A percentile compares a stretch with the other conserved stretches of the same genome.
Evolutionary conservation across 768 basidiomycete genomes (phyloP).

Genomic region (Rhizopogon rudus): DNA sequence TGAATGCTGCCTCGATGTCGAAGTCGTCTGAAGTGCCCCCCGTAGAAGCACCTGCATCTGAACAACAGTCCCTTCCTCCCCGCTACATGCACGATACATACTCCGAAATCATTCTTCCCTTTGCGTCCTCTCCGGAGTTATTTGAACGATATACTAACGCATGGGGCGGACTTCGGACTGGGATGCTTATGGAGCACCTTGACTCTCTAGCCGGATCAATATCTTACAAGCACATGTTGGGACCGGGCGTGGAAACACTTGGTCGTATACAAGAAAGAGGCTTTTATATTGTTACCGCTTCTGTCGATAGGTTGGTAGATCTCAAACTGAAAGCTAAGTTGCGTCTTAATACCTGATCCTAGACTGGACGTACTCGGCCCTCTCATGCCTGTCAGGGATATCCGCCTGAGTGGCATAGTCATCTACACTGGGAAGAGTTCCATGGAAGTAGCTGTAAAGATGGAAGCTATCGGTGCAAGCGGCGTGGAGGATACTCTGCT

Average conservation of each 20-base stretch:
- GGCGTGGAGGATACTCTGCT: constrained; percentile 52
- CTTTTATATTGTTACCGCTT: constrained; percentile 81
- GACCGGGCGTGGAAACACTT: constrained; percentile 51
- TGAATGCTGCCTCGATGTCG: constrained; percentile 29
- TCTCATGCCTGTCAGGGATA: constrained; percentile 56
- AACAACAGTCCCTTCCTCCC: constrained; percentile 29
- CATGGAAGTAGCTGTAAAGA: constrained; percentile 84
- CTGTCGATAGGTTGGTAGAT: constrained; percentile 61
- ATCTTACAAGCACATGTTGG: constrained; percentile 78
- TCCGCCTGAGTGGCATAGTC: constrained; percentile 76
- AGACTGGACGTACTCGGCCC: constrained; percentile 67
- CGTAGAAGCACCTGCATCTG: constrained; percentile 7
- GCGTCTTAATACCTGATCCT: not conserved
- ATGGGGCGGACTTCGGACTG: constrained; percentile 63
- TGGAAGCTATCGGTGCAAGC: constrained; percentile 58
- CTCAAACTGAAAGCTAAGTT: not conserved
- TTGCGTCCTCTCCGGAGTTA: constrained; percentile 50
- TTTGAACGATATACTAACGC: constrained; percentile 71
- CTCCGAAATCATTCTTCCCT: constrained; percentile 59
- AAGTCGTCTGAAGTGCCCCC: constrained; percentile 11
- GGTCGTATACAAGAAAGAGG: constrained; percentile 56
- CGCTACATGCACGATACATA: constrained; percentile 71
- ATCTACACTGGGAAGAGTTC: constrained; percentile 73
- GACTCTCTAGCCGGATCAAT: constrained; percentile 85
- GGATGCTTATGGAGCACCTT: constrained; percentile 74